Base-by-base conservation (phyloP, 805 yeast species). In the Candida orba region DNA sequence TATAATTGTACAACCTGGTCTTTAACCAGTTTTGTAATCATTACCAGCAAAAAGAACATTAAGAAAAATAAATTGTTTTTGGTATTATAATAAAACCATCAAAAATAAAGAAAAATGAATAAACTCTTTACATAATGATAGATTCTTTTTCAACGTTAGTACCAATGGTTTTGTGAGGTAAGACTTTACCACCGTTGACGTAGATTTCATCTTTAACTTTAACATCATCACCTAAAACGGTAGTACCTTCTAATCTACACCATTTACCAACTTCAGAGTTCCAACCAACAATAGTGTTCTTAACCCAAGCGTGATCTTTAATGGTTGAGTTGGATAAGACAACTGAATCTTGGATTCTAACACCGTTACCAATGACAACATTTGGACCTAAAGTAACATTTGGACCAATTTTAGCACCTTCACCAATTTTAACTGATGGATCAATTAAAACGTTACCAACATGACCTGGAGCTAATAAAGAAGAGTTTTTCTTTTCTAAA, bases 231-330 rank as follows among this genome's bases (percentile, higher is more conserved):
- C 99, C 99, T 62, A 93, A 79, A 48, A 93, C 99, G 51, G 97
- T 86, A 60, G 81, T 86, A 75, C 96, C 96, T 72, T 93, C 98
- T 53, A 93, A 79, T 78, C 99, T 88, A 53, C 97, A 95, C 99
- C 99, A 93, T 71, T 80, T 82, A 69, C 99, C 99, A 61, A 93
- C 91, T 59, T 87, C 86, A 52, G 96, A 90, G 78, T 89, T 83
- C 99, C 99, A 93, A 61, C 99, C 99, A 56, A 93, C 95, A 69
- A 93, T 93, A 61, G 99, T 85, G 61, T 93, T 85, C 71, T 90
- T 90, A 62, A 93, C 93, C 84, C 93, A 86, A 58, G 99, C 96
- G 71, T 93, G 99, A 66, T 89, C 96, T 73, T 86, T 88, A 67
- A 93, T 84, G 62, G 78, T 77, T 46, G 97, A 89, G 77, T 90